These are phyloP conservation scores for Sporodiniella umbellata DNA, from an alignment of 371 early-diverging fungal species.

Conservation along the genomic window DNA sequence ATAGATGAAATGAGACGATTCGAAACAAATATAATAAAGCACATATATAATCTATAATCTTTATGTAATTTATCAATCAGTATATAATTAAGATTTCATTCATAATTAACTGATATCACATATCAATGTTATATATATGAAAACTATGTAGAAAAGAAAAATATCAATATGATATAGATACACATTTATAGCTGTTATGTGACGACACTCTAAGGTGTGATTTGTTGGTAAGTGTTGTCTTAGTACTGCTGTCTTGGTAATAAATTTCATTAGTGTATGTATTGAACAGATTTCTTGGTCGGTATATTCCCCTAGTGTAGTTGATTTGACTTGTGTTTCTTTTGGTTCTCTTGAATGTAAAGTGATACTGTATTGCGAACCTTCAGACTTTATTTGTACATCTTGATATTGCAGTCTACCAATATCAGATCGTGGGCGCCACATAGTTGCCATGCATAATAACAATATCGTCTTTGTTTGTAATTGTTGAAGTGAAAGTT, in stretches of 20 bases:
- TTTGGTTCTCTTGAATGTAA: neutral
- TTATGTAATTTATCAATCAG: no score
- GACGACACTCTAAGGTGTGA: no score
- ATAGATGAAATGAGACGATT: no score
- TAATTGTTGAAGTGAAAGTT: neutral
- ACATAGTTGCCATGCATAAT: slow-evolving; percentile 7
- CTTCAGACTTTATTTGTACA: neutral
- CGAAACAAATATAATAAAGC: no score
- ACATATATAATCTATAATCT: no score
- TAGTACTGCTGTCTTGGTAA: neutral
- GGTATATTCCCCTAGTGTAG: neutral
- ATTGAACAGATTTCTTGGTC: neutral
- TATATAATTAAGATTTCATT: no score
- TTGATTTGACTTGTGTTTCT: slow-evolving; percentile 2
- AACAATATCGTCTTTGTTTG: slow-evolving; percentile 1
- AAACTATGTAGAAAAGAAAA: no score
- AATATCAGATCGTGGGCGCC: slow-evolving; percentile 1
- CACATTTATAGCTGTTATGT: no score
- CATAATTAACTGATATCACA: no score
- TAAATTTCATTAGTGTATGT: neutral
- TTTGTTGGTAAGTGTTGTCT: neutral
- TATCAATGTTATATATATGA: no score
- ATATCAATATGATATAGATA: no score
- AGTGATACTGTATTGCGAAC: neutral
- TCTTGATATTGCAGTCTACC: neutral